Percentiles rank a stretch among this genome's conserved stretches.
These are phyloP conservation scores for Nigrospora sphaerica DNA, from an alignment of 2,329 filamentous ascomycete species.

Conservation along the genomic window DNA sequence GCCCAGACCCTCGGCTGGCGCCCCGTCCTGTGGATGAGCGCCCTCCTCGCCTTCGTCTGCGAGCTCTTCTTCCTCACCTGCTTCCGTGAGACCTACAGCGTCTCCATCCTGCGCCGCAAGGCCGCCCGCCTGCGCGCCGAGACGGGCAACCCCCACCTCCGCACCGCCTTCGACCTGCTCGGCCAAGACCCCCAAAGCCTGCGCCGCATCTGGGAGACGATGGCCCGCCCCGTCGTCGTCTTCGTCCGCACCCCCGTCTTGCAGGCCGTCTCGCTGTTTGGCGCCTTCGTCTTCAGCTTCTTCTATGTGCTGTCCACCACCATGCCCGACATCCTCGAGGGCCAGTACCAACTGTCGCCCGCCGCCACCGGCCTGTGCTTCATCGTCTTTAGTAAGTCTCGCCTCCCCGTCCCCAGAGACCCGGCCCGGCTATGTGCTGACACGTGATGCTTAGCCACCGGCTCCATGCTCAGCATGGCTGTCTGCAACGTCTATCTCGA, in stretches of 20 bases:
- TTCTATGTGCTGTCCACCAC: conserved; percentile 49
- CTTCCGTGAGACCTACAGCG: conserved; percentile 55
- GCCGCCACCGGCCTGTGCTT: conserved; percentile 45
- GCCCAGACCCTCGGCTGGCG: conserved; percentile 50
- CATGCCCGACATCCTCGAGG: conserved; percentile 40
- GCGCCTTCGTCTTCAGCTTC: conserved; percentile 40
- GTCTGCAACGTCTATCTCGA: conserved; percentile 45
- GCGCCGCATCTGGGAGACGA: conserved; percentile 28
- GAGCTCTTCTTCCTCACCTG: conserved; percentile 43
- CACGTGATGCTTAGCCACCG: conserved; percentile 29
- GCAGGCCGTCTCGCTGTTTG: conserved; percentile 38
- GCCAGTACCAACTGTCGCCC: conserved; percentile 41
- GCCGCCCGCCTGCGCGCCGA: conserved; percentile 24
- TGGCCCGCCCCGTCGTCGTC: conserved; percentile 38
- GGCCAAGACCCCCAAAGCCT: conserved; percentile 11
- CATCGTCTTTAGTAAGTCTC: conserved; percentile 42
- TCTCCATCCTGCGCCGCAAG: conserved; percentile 42
- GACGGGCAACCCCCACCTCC: conserved; percentile 20
- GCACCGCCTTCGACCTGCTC: conserved; percentile 21
- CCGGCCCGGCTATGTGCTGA: conserved; percentile 6
- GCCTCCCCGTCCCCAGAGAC: background rate
- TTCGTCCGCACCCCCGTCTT: conserved; percentile 45
- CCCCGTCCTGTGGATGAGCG: conserved; percentile 41
- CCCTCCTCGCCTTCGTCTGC: conserved; percentile 36
- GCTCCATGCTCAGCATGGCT: conserved; percentile 37